Percentiles rank a stretch among this genome's conserved stretches.
phyloP scores from a whole-genome alignment of 2,329 filamentous ascomycete species.

The Escovopsis sp. region DNA sequence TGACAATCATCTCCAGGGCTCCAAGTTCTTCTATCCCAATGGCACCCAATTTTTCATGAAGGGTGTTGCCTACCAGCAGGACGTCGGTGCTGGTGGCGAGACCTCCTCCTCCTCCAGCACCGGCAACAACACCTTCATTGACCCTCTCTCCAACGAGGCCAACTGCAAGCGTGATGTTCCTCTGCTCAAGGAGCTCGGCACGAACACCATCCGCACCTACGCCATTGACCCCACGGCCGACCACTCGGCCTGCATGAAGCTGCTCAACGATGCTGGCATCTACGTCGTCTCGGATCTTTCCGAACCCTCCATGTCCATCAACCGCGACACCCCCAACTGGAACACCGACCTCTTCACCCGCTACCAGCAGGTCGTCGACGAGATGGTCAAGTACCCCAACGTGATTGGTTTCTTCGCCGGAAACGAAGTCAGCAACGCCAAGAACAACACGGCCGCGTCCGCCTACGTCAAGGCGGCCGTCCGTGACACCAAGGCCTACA shows the following conservation, averaged over 20 bases:
- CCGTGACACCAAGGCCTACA: constrained; percentile 90
- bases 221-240: constrained; percentile 68
- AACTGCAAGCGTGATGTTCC: constrained; percentile 77
- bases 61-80: constrained; percentile 91
- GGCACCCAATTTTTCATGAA: constrained; percentile 61
- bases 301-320: constrained; percentile 70
- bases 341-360: constrained; percentile 61
- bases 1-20: constrained; percentile 34
- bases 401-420: constrained; percentile 95
- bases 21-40: constrained; percentile 82
- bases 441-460: constrained; percentile 77
- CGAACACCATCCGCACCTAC: constrained; percentile 92
- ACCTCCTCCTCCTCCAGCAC: constrained; percentile 11
- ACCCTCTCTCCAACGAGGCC: constrained; percentile 62
- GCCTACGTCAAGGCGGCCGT: constrained; percentile 97
- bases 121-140: constrained; percentile 46
- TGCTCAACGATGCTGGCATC: constrained; percentile 74
- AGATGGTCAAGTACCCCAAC: constrained; percentile 71
- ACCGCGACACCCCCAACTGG: constrained; percentile 68
- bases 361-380: constrained; percentile 75
- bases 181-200: constrained; percentile 60
- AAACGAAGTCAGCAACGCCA: constrained; percentile 87
- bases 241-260: constrained; percentile 73
- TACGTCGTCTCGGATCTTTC: constrained; percentile 89
- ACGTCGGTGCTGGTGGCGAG: constrained; percentile 41